Conservation (phyloP, 176 grass and related monocot species). For the Aegilops speltoides region DNA sequence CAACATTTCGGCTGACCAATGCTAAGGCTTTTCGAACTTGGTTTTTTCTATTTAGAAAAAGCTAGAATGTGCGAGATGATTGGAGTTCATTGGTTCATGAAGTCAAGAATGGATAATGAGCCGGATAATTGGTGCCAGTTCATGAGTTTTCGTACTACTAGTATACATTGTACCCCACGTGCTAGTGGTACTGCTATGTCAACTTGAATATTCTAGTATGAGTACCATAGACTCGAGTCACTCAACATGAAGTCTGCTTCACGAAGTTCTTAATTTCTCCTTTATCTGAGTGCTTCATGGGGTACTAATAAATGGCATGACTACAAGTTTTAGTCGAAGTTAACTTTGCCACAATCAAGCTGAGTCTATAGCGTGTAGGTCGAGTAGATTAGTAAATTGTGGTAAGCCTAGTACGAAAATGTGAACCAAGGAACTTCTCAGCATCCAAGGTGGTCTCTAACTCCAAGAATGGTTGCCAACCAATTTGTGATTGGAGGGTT, state of each 20-base stretch:
- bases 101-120: background rate
- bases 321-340: background rate
- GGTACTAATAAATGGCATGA: background rate
- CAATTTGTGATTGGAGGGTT: no score
- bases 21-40: background rate
- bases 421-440: no score
- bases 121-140: slow-evolving; percentile 17
- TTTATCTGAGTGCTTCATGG: background rate
- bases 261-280: background rate
- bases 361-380: background rate
- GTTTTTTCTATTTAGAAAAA: background rate
- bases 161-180: background rate
- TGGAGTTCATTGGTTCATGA: background rate
- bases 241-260: background rate
- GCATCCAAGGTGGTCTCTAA: no score
- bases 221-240: background rate
- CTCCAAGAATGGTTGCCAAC: no score
- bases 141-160: background rate
- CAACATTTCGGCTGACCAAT: slow-evolving; percentile 13
- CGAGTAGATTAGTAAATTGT: background rate
- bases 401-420: no score
- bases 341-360: background rate
- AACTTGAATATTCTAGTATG: background rate
- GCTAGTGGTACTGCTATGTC: background rate
- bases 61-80: background rate